phyloP scores from a whole-genome alignment of 2,329 filamentous ascomycete species.

The Coniochaeta ligniaria region DNA sequence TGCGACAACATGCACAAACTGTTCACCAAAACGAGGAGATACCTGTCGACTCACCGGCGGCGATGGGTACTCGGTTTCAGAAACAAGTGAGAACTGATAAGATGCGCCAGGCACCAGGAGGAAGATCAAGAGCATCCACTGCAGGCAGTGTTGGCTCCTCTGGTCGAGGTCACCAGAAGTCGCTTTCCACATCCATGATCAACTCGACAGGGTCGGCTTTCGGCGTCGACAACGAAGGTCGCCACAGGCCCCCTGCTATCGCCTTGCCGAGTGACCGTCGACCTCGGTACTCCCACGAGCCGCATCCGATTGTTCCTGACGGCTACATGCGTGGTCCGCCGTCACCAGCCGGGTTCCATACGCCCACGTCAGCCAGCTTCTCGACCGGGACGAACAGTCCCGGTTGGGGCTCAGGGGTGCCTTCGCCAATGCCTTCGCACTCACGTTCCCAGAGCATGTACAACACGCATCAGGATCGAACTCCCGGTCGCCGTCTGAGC shows the following conservation, averaged over 20 bases:
- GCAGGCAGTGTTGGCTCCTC: conserved; percentile 65
- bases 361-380: conserved; percentile 77
- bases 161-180: conserved; percentile 75
- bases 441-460: conserved; percentile 70
- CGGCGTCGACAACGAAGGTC: conserved; percentile 57
- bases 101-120: conserved; percentile 60
- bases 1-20: conserved; percentile 94
- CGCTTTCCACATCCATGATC: conserved; percentile 81
- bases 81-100: conserved; percentile 85
- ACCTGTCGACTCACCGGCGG: conserved; percentile 84
- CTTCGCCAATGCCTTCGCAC: conserved; percentile 66
- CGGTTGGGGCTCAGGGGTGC: conserved; percentile 58
- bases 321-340: conserved; percentile 59
- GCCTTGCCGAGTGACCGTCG: conserved; percentile 69
- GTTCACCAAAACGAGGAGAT: conserved; percentile 98
- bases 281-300: conserved; percentile 60
- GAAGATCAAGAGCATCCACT: conserved; percentile 70
- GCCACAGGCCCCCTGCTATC: conserved; percentile 71
- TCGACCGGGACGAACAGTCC: conserved; percentile 73
- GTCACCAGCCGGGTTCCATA: conserved; percentile 70
- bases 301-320: conserved; percentile 58
- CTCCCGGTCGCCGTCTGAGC: conserved; percentile 69
- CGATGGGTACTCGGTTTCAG: conserved; percentile 86
- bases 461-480: conserved; percentile 43
- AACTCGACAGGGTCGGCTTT: conserved; percentile 63